Evolutionary conservation across 768 basidiomycete genomes (phyloP), one percentile per base, ranked within the genome.

Genomic region (Imleria badia): DNA sequence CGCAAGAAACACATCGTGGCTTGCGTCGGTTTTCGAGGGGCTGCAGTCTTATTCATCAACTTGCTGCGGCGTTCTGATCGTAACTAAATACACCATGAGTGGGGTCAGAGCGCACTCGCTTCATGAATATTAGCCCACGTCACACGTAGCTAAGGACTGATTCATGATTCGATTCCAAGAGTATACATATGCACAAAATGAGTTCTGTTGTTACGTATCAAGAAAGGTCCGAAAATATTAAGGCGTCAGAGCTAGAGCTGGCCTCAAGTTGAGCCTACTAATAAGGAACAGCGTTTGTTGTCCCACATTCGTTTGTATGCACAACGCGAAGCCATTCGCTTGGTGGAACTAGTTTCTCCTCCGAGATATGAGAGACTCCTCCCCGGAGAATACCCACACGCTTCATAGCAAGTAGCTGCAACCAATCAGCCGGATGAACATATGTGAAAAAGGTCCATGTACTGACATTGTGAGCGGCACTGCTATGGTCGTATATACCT

Each of bases 321-420:
- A 31, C 15, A 29, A 55, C 20, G 13, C 48, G 54, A 30, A 55
- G 23, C 35, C 35, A 12, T 33, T 51, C 17, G n/a, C 48, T 52
- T 13, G 49, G 48, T 7, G 54, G 35, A n/a, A 44, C 35, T 6
- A 33, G 3, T 15, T 38, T 51, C 20, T 55, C 54, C 42, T 55
- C 48, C n/a, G 30, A 55, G 20, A 43, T 26, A 23, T 44, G 48
- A 31, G 49, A 48, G 5, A 38, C 35, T 11, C 42, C 48, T 17
- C 48, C 48, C 6, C 10, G 40, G 12, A 54, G 53, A 19, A 54
- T 54, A n/a, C 53, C 41, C 19, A 51, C 48, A 12, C 35, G 48
- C 15, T 44, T 54, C 53, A 51, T 54, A 11, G 53, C 34, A 8
- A 51, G 41, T 13, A 54, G n/a, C 53, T 54, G 23, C 9, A 10